A percentile compares a stretch with the other conserved stretches of the same genome.
These are phyloP conservation scores for Ceratorhiza oryzae-sativae DNA, from an alignment of 1,284 basidiomycete species.

Conservation along the genomic window DNA sequence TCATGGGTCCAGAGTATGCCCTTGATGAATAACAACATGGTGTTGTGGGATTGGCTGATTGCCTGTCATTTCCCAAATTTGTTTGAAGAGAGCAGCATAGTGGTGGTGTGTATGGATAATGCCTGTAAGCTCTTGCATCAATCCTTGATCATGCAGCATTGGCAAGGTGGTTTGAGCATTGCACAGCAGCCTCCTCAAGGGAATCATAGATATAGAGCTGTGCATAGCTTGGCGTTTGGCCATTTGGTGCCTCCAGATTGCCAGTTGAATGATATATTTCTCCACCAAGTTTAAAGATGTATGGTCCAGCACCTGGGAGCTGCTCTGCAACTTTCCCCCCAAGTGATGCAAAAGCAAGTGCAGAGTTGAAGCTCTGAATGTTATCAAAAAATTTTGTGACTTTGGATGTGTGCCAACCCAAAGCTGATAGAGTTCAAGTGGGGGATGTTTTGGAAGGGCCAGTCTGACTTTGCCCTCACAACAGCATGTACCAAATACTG, in stretches of 20 bases:
- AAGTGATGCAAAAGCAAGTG: conserved; percentile 23
- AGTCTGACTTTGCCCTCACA: background rate
- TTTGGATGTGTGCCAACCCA: background rate
- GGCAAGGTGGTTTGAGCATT: conserved; percentile 25
- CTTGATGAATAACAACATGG: conserved; percentile 7
- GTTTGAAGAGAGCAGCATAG: conserved; percentile 49
- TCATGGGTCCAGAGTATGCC: conserved; percentile 45
- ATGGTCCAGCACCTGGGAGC: conserved; percentile 46
- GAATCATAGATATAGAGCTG: conserved; percentile 56
- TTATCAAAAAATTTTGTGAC: conserved; percentile 2
- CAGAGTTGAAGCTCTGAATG: conserved; percentile 25
- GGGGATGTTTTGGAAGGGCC: background rate
- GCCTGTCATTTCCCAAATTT: conserved; percentile 47
- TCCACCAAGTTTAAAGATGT: conserved; percentile 53
- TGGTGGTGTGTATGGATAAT: conserved; percentile 48
- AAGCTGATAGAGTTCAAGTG: background rate
- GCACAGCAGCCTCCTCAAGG: conserved; percentile 45
- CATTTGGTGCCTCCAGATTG: no score
- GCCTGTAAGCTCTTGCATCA: conserved; percentile 48
- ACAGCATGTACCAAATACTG: background rate
- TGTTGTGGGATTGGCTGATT: conserved; percentile 5
- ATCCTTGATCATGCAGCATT: conserved; percentile 47
- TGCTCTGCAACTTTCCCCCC: background rate
- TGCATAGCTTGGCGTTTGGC: conserved; percentile 48
- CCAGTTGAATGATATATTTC: conserved; percentile 50